Evolutionary conservation across 768 basidiomycete species (phyloP), one percentile per base, ranked within the genome.

Genomic region (Mycena maculata): DNA sequence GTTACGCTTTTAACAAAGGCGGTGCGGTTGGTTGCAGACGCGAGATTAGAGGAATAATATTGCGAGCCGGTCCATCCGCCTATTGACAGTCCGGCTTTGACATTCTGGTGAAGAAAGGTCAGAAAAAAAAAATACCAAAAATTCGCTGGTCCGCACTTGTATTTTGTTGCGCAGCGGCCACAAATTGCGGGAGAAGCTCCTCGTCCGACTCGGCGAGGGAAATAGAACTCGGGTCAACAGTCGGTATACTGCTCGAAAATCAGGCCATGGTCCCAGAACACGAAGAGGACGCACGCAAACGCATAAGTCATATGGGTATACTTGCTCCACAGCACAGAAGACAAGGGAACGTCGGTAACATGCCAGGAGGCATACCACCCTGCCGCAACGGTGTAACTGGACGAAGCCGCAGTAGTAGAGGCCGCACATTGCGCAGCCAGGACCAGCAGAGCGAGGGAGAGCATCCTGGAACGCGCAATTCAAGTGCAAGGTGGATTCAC

Each of bases 321-420:
- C 77, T 85, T 86, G 5, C 75, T 73, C 92, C 92, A 94, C 63
- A 81, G 82, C 70, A 94, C 82, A 44, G 85, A 80, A 27, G 82
- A 78, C 28, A 90, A 80, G 1, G 85, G 79, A 70, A 88, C 89
- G 33, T 77, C 69, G 8, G 75, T 76, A 27, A 85, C 76, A 73
- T 90, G 88, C 88, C 88, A 94, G 48, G 88, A 87, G 30, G 91
- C 87, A 71, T 86, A 92, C 90, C 90, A 93, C 11, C 86, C 82
- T 20, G 84, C 77, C 2, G 88, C 81, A 18, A 90, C 80, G 41
- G 57, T 71, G 62, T 48, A 67, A 50, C 67, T 71, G 18, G 69
- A 68, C 18, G 61, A 23, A 4, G 63, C 62, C 22, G 69, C 69
- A 16, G 58, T 61, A 22, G 49, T 39, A 16, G 69, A 39, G 42